These are phyloP conservation scores for Lichtheimia ramosa DNA, from an alignment of 371 early-diverging fungal genomes.

Conservation along the genomic window DNA sequence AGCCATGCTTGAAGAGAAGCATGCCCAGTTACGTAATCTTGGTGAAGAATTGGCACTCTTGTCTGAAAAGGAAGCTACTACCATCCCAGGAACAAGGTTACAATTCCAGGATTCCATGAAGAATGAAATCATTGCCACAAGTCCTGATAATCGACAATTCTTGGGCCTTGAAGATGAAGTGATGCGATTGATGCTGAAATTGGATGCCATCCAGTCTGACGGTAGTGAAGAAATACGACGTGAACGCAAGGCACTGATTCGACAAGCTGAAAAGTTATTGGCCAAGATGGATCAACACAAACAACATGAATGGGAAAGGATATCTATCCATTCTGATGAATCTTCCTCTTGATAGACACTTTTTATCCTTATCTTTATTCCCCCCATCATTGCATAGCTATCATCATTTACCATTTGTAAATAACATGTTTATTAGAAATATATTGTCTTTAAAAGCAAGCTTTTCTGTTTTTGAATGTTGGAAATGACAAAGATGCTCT, in stretches of 20 bases:
- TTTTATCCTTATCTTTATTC: too few relatives aligned
- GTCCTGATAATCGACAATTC: slow-evolving; percentile 21
- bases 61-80: not conserved
- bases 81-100: not conserved
- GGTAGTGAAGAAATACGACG: slow-evolving; percentile 35
- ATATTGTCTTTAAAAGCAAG: too few relatives aligned
- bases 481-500: too few relatives aligned
- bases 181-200: slow-evolving; percentile 27
- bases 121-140: slow-evolving; percentile 9
- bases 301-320: slow-evolving; percentile 45
- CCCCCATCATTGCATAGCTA: too few relatives aligned
- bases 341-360: not conserved
- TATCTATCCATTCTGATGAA: slow-evolving; percentile 1
- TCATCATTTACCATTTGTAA: too few relatives aligned
- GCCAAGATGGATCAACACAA: slow-evolving; percentile 39
- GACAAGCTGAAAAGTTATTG: slow-evolving; percentile 30
- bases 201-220: slow-evolving; percentile 41
- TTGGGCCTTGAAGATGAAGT: slow-evolving; percentile 23
- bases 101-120: slow-evolving; percentile 1
- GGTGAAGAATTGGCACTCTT: slow-evolving; percentile 7
- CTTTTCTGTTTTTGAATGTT: too few relatives aligned
- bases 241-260: slow-evolving; percentile 35
- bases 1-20: not conserved
- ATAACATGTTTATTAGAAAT: too few relatives aligned
- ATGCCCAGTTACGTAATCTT: not conserved